Conservation (phyloP, 225 moss, liverwort and hornwort genomes). For the Thuidium tamariscinum region DNA sequence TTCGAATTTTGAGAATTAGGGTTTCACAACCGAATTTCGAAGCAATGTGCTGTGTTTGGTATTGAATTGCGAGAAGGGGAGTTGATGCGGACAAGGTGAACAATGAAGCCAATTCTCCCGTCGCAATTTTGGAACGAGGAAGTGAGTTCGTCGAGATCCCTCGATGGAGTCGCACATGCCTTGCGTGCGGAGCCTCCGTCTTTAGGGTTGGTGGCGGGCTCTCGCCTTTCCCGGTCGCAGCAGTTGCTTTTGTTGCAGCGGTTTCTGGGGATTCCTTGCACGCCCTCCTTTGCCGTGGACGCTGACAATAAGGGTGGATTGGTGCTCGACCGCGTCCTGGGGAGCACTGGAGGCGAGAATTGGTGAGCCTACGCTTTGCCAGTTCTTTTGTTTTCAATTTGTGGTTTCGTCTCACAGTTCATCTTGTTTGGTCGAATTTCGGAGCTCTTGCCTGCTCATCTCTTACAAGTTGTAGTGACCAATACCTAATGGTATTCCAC, state of each 20-base stretch:
- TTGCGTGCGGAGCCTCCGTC: conserved; percentile 71
- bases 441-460: background rate
- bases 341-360: conserved; percentile 62
- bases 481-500: background rate
- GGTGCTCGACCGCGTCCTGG: conserved; percentile 87
- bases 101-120: conserved; percentile 63
- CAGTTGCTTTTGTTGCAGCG: conserved; percentile 78
- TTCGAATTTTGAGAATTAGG: background rate
- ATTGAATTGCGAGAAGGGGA: background rate
- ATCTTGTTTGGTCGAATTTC: background rate
- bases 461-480: background rate
- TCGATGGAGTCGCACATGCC: conserved; percentile 55
- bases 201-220: conserved; percentile 61
- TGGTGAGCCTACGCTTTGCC: conserved; percentile 30
- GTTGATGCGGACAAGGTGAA: background rate
- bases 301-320: conserved; percentile 60
- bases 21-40: background rate
- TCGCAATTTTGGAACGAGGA: conserved; percentile 96
- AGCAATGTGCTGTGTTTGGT: background rate
- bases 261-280: conserved; percentile 61
- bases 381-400: background rate
- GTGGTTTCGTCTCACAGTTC: background rate
- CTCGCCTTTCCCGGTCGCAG: conserved; percentile 79
- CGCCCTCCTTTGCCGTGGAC: conserved; percentile 60
- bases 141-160: conserved; percentile 74